Evolutionary conservation across 208 protist genomes (phyloP), one percentile per base, ranked within the genome.

Genomic region (Wallacemonas collosoma): DNA sequence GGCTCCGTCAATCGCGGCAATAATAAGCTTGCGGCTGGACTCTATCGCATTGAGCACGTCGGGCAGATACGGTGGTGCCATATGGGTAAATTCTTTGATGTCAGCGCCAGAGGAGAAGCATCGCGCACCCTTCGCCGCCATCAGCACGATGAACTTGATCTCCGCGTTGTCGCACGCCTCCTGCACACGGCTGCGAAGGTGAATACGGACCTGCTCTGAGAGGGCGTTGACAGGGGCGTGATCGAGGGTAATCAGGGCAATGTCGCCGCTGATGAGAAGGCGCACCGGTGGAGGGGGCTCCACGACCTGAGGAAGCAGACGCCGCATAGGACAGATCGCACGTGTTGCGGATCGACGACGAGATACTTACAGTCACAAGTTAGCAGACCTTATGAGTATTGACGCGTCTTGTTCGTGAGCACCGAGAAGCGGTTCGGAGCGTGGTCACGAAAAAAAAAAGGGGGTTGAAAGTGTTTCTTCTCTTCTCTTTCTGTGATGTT

Each of bases 1-100:
- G 1, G 74, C 14, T 36, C 80, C 80, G 40, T 85, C 64, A 9
- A 85, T 58, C 11, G 80, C 80, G 2, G 76, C 80, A 6, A 85
- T 60, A 7, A 82, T 67, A 26, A 62, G 55, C 73, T 82, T 82
- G 9, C 38, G 43, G 44, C 51, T 56, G 5, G 5, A 3, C 38
- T 79, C 73, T 2, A 82, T 63, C 51, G 60, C 60, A 9, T 47
- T 58, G 44, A 72, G 60, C 39, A 82, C 48, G n/a, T 82, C 73
- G 26, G 60, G 60, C 5, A 82, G 36, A n/a, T 41, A 67, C 39
- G 41, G 47, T 44, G 50, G 57, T 36, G 47, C 26, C 8, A 57
- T 2, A 12, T 63, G 43, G 36, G n/a, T 1, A 26, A 72, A 72
- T 44, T 81, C 72, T 8, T 39, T 55, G 51, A 82, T 64, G 66